phyloP scores from a whole-genome alignment of 106 monocot species.

The Acorus gramineus region DNA sequence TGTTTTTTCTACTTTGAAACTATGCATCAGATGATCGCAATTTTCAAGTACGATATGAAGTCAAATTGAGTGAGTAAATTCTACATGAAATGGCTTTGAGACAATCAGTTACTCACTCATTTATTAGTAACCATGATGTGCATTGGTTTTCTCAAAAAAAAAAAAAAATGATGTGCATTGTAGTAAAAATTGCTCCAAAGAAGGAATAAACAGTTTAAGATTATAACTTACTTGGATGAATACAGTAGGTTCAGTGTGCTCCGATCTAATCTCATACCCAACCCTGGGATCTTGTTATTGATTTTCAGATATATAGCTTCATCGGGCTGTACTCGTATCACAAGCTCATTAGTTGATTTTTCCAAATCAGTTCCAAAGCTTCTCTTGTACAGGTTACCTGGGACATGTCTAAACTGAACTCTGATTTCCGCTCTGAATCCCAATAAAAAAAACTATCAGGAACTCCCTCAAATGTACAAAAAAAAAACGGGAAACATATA shows the following conservation, averaged over 20 bases:
- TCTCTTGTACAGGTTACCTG: conserved; percentile 64
- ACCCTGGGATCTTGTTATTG: conserved; percentile 79
- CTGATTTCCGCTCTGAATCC: conserved; percentile 67
- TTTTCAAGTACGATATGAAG: no score
- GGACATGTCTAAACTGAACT: conserved; percentile 81
- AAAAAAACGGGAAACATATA: background rate
- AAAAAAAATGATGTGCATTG: no score
- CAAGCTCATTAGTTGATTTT: conserved; percentile 70
- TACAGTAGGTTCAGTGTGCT: conserved; percentile 74
- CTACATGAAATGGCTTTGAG: no score
- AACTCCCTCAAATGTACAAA: background rate
- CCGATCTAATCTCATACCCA: conserved; percentile 67
- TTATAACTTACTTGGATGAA: conserved; percentile 35
- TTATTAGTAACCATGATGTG: no score
- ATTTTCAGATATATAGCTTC: conserved; percentile 84
- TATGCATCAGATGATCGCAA: no score
- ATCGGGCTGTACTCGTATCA: conserved; percentile 74
- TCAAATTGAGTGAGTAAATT: no score
- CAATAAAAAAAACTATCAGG: background rate
- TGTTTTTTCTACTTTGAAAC: no score
- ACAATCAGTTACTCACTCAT: no score
- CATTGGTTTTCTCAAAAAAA: no score
- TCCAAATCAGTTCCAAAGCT: conserved; percentile 61
- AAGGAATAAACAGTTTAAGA: background rate
- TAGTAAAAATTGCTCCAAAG: no score